Evolutionary conservation across 495 filamentous ascomycete genomes (phyloP).

Genomic region (Jackrogersella minutella): DNA sequence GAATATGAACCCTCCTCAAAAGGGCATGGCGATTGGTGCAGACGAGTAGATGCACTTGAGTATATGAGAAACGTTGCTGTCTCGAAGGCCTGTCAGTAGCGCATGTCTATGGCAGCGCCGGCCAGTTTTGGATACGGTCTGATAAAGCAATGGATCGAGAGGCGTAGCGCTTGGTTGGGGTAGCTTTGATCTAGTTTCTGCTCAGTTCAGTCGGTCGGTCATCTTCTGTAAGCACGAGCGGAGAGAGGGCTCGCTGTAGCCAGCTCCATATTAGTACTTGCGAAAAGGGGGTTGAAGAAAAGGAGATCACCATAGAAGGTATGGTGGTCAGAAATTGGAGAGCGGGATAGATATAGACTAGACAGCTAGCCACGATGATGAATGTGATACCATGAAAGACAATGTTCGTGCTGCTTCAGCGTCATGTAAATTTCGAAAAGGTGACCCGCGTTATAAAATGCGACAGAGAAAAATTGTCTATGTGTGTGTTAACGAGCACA

Average conservation of each 20-base stretch:
- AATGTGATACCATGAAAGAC: slow-evolving; percentile 14
- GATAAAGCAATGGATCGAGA: not conserved
- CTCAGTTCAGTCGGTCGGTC: not conserved
- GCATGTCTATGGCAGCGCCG: not conserved
- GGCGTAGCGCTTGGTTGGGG: not conserved
- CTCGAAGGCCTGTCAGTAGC: not conserved
- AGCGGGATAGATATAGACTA: slow-evolving; percentile 31
- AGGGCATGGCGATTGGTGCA: slow-evolving; percentile 13
- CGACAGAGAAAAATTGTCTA: too few species aligned
- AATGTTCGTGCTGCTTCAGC: not conserved
- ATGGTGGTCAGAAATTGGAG: slow-evolving; percentile 1
- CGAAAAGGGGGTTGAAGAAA: not conserved
- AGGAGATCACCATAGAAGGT: not conserved
- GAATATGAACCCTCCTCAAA: slow-evolving; percentile 50
- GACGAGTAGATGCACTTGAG: slow-evolving; percentile 4
- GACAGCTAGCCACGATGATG: slow-evolving; percentile 16
- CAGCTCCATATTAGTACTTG: not conserved
- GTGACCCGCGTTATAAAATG: too few species aligned
- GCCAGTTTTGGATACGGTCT: slow-evolving; percentile 9
- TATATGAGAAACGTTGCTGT: not conserved
- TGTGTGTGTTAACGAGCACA: not conserved
- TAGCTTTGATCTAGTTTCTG: not conserved
- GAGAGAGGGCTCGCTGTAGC: not conserved
- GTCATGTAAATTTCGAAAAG: too few species aligned
- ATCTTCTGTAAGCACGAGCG: not conserved